Base-by-base conservation (phyloP, 768 basidiomycete genomes). In the Phlegmacium glaucopus region DNA sequence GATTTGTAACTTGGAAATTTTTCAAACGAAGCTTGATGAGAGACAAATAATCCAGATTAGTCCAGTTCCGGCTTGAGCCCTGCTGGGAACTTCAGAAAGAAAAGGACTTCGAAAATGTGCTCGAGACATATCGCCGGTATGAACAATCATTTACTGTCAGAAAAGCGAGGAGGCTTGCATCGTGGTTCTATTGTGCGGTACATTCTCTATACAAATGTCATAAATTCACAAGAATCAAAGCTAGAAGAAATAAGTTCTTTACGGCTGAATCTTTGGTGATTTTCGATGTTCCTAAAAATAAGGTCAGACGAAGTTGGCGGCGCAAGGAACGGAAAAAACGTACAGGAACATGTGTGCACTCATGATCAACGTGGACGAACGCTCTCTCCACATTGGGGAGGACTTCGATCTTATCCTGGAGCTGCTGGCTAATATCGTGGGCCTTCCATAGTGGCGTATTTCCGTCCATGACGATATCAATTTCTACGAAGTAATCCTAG, bases 331-430 rank as follows among this genome's bases (percentile, higher is more conserved):
- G 16, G 16, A 39, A 50, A 11, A 22, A 15, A 29, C 73, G 18
- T 56, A 75, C 77, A 35, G 77, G 78, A 12, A 71, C 59, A 67
- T 94, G 93, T n/a, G 84, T 86, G 5, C 87, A 86, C 68, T 95
- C 94, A 59, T 95, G 87, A 67, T 96, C 94, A 49, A 95, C 90
- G 61, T 96, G 94, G 18, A 96, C 92, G 64, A 94, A 96, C 30
- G 94, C 94, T 30, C 94, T 75, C 52, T 90, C 93, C 36, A 96
- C 94, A 57, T 90, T 87, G 2, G 93, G 91, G 32, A 96, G 70
- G 12, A 82, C 78, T 61, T 96, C 94, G 39, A 96, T 83, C 68
- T 87, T 90, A 61, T 93, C 91, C 60, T 93, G 90, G 13, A 93
- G 67, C 52, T 85, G 76, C 64, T 93, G 90, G 56, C 86, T 86